Percentiles rank a stretch among this genome's conserved stretches.
phyloP scores from a whole-genome alignment of 306 rosid species.

The Quercus dentata region DNA sequence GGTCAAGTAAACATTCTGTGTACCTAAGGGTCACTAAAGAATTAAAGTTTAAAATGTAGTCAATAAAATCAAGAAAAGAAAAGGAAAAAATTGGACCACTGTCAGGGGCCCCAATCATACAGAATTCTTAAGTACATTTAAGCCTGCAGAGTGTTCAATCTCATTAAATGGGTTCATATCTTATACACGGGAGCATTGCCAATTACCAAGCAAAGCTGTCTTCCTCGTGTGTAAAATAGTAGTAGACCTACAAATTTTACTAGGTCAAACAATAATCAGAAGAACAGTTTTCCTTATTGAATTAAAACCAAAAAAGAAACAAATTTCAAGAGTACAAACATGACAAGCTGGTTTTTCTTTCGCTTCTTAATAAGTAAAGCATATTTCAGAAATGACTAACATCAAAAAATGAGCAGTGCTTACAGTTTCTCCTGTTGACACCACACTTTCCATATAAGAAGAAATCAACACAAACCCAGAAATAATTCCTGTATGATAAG shows the following conservation, averaged over 20 bases:
- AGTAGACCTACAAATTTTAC: background rate
- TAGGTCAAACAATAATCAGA: background rate
- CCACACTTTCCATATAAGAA: conserved; percentile 65
- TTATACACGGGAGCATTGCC: background rate
- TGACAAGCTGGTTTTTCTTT: background rate
- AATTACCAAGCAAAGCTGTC: background rate
- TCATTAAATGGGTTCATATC: background rate
- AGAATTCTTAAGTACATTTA: no score
- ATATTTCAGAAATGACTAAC: background rate
- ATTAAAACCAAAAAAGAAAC: background rate
- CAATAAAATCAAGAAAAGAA: no score
- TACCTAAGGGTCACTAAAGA: no score
- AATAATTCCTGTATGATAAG: conserved; percentile 88
- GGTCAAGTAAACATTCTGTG: no score
- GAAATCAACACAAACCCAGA: conserved; percentile 83
- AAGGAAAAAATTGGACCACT: no score
- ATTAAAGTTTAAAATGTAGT: no score
- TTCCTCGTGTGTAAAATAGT: background rate
- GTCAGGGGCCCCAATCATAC: no score
- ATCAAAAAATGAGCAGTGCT: conserved; percentile 24
- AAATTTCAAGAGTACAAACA: background rate
- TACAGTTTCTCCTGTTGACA: conserved; percentile 56
- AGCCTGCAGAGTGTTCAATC: no score
- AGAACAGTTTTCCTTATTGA: background rate
- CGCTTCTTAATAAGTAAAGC: background rate